Conservation (phyloP, 805 yeast species). For the Jamesozyma piceae region DNA sequence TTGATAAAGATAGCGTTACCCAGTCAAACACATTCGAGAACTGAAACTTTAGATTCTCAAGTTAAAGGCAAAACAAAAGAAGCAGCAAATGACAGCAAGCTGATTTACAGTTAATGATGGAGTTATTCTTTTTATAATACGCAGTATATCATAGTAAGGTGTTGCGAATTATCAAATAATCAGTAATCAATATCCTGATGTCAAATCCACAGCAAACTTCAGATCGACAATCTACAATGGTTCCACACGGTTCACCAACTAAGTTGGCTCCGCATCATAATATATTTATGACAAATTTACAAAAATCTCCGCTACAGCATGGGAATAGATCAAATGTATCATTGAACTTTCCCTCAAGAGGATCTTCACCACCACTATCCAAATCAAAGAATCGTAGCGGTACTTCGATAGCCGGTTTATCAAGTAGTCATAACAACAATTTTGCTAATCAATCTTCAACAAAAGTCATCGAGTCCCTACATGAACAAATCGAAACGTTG, state of each 20-base stretch:
- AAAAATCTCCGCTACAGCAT: conserved; percentile 14
- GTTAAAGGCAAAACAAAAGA: too few species aligned
- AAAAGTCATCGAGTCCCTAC: conserved; percentile 37
- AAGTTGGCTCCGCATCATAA: conserved; percentile 20
- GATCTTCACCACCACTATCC: background rate
- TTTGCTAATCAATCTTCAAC: background rate
- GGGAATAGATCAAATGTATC: too few species aligned
- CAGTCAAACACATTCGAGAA: too few species aligned
- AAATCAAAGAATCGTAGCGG: background rate
- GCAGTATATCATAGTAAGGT: too few species aligned
- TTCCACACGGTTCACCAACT: conserved; percentile 14
- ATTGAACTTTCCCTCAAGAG: background rate
- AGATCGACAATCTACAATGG: too few species aligned
- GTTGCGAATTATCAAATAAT: too few species aligned
- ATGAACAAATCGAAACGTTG: conserved; percentile 44
- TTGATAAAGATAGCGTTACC: too few species aligned
- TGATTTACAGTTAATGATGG: too few species aligned
- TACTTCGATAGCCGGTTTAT: background rate
- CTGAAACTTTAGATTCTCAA: too few species aligned
- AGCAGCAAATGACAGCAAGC: too few species aligned
- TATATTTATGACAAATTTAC: conserved; percentile 21
- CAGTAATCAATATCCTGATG: too few species aligned
- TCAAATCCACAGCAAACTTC: background rate
- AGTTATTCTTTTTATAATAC: too few species aligned
- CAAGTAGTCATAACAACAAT: background rate